Conservation (phyloP, 148 eudicot genomes). For the Vaccinium vitisidaea region DNA sequence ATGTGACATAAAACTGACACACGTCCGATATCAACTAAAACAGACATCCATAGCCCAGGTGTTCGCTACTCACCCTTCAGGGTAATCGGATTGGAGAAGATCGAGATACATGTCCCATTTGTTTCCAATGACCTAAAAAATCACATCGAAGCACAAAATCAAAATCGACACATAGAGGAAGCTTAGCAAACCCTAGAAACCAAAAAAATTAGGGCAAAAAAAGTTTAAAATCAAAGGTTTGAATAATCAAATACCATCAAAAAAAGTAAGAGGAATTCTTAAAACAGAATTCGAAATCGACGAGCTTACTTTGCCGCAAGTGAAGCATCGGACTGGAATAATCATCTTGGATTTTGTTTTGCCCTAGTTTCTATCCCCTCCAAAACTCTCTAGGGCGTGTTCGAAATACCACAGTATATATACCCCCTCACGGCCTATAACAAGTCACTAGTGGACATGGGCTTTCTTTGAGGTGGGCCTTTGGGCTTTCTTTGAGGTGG, state of each 20-base stretch:
- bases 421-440: no score
- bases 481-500: no score
- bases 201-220: background rate
- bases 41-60: background rate
- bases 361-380: background rate
- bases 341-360: conserved; percentile 20
- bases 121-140: conserved; percentile 80
- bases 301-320: conserved; percentile 44
- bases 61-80: conserved; percentile 59
- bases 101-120: conserved; percentile 95
- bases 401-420: no score
- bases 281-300: background rate
- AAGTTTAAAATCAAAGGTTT: no score
- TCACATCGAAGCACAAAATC: background rate
- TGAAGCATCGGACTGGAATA: conserved; percentile 66
- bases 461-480: no score
- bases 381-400: background rate
- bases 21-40: background rate
- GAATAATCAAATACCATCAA: background rate
- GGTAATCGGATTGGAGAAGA: conserved; percentile 89
- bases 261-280: background rate
- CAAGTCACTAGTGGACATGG: no score
- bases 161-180: background rate
- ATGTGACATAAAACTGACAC: background rate
- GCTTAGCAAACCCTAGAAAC: background rate